Percentiles rank a stretch among this genome's conserved stretches.
phyloP scores from a whole-genome alignment of 345 rosid genomes.

The Psidium friedrichsthalianum region DNA sequence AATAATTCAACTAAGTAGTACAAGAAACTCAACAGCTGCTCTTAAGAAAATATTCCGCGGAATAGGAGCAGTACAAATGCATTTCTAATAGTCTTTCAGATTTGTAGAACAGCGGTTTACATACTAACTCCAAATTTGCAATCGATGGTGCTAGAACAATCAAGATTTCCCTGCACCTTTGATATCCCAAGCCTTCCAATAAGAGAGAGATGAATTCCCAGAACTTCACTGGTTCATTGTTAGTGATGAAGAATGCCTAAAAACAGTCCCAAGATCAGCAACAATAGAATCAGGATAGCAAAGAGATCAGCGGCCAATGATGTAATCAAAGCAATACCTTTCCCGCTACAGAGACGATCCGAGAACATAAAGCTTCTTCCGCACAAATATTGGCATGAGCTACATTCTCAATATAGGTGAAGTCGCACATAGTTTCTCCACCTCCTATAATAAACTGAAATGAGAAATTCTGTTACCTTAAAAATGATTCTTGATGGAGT shows the following conservation, averaged over 20 bases:
- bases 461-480: constrained; percentile 25
- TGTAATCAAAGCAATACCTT: constrained; percentile 36
- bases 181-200: constrained; percentile 71
- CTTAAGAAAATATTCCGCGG: not conserved
- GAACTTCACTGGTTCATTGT: constrained; percentile 63
- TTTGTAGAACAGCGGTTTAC: not conserved
- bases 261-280: constrained; percentile 7
- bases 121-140: not conserved
- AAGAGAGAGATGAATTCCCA: constrained; percentile 65
- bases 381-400: constrained; percentile 81
- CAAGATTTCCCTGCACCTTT: constrained; percentile 39
- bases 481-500: not conserved
- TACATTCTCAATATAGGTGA: constrained; percentile 82
- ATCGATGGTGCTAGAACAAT: not conserved
- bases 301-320: not conserved
- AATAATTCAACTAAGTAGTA: not conserved
- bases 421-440: constrained; percentile 83
- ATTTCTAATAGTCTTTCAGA: not conserved
- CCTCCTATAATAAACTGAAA: constrained; percentile 81
- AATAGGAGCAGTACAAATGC: not conserved
- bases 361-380: constrained; percentile 61
- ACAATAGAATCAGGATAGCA: not conserved
- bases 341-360: constrained; percentile 67
- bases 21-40: not conserved
- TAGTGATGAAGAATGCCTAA: constrained; percentile 88